These are phyloP conservation scores for Candida argentea DNA, from an alignment of 805 yeast genomes.

Conservation along the genomic window DNA sequence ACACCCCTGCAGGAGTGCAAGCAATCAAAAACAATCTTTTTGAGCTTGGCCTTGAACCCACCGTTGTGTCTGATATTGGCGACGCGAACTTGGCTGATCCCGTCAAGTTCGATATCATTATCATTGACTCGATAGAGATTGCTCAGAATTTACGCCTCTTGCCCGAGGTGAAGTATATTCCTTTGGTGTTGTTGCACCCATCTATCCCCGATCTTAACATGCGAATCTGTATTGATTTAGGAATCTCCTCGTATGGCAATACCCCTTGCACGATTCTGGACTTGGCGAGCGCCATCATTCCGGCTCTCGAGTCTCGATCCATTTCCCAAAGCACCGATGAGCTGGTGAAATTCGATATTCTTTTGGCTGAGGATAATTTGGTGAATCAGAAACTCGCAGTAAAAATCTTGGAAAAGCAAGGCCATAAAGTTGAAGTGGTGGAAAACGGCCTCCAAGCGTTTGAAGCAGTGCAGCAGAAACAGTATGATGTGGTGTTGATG, in stretches of 20 bases:
- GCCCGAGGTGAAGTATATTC: constrained; percentile 76
- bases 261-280: constrained; percentile 80
- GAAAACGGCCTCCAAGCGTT: constrained; percentile 80
- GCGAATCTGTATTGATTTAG: constrained; percentile 75
- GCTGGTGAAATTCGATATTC: constrained; percentile 59
- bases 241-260: constrained; percentile 81
- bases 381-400: constrained; percentile 86
- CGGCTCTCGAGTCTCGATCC: constrained; percentile 76
- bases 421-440: constrained; percentile 75
- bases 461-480: constrained; percentile 57
- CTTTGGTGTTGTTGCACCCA: constrained; percentile 69
- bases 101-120: constrained; percentile 65
- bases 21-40: constrained; percentile 41
- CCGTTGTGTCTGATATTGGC: constrained; percentile 43
- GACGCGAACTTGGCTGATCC: constrained; percentile 50
- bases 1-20: constrained; percentile 38
- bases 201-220: constrained; percentile 68
- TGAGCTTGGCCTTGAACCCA: constrained; percentile 52
- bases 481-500: constrained; percentile 79
- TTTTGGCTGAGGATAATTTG: constrained; percentile 79
- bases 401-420: constrained; percentile 74
- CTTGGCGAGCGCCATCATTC: constrained; percentile 71
- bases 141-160: constrained; percentile 60
- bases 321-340: constrained; percentile 76
- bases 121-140: constrained; percentile 69